These are phyloP conservation scores for Carex parvula DNA, from an alignment of 176 grass and related monocot species.

Conservation along the genomic window DNA sequence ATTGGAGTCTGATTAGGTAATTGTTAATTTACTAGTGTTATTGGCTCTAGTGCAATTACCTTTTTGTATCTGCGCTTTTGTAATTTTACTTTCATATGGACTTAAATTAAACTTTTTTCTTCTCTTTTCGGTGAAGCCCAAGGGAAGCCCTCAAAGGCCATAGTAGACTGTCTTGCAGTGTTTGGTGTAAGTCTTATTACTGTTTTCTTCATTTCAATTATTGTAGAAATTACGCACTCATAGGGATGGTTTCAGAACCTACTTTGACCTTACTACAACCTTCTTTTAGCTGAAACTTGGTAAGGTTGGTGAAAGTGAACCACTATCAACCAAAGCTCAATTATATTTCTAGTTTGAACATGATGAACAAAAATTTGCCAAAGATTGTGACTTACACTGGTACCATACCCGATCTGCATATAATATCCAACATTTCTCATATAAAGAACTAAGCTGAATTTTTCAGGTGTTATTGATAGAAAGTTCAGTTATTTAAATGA, in stretches of 20 bases:
- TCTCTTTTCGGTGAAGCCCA: conserved; percentile 47
- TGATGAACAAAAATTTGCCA: neutral
- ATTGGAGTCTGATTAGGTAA: neutral
- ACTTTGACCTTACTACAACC: neutral
- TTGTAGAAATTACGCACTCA: neutral
- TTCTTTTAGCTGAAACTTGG: neutral
- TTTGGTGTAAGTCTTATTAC: conserved; percentile 70
- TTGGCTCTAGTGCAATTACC: neutral
- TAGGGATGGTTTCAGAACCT: neutral
- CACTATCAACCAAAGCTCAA: neutral
- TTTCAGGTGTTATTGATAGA: neutral
- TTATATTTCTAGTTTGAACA: neutral
- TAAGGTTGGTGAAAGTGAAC: neutral
- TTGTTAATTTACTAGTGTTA: neutral
- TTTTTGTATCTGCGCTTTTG: conserved; percentile 4
- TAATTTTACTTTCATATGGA: neutral
- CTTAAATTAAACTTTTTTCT: conserved; percentile 7
- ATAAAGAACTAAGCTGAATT: neutral
- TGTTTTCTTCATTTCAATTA: conserved; percentile 13
- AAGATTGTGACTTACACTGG: neutral
- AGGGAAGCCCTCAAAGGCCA: conserved; percentile 81
- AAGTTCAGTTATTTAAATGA: neutral
- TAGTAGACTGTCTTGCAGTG: conserved; percentile 80
- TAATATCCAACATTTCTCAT: neutral
- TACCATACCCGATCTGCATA: neutral